Base-by-base conservation (phyloP, 2,329 filamentous ascomycete genomes). In the Beauveria varroae region DNA sequence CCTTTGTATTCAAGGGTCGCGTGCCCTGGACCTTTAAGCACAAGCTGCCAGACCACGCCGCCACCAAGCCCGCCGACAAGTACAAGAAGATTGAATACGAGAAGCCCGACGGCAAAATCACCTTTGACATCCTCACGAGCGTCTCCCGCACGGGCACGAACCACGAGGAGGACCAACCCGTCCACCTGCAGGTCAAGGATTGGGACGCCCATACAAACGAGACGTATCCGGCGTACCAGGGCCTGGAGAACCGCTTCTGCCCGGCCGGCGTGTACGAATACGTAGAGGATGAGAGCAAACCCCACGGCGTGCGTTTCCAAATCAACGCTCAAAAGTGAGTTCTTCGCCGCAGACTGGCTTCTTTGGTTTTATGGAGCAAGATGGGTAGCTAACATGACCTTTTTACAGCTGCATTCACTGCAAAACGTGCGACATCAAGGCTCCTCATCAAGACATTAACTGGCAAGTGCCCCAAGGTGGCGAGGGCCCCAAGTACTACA, bases 341-440 rank as follows among this genome's bases (percentile, higher is more conserved):
- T 40, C 41, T 8, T 14, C 6, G 5, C 24, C 24, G 16, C 46
- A 2, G 6, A 1, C 41, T 6, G 2, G 6, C 4, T 40, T 37
- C 6, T n/a, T 49, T 3, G 22, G 4, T 49, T 10, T 14, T 24
- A n/a, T 47, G 6, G 18, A 10, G 1, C 14, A n/a, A 3, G 6
- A 26, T 26, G 9, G 12, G 34, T 14, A 9, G 24, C 55, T 62
- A 54, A 62, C 60, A 54, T 30, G 10, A n/a, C 18, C 24, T 8
- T 10, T 37, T 34, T 56, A 46, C 67, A 96, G 93, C 77, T 99
- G 95, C 74, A 96, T 99, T 66, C 95, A 99, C 77, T 99, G 95
- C 83, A 99, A 99, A 83, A 99, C 95, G 16, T 99, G 95, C 74
- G 95, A 99, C 75, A 99, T 99, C 79, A 99, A 99, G 79, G 93